A percentile compares a stretch with the other conserved stretches of the same genome.
Evolutionary conservation across 495 filamentous ascomycete genomes (phyloP).

Genomic region (Penicillium silybi): DNA sequence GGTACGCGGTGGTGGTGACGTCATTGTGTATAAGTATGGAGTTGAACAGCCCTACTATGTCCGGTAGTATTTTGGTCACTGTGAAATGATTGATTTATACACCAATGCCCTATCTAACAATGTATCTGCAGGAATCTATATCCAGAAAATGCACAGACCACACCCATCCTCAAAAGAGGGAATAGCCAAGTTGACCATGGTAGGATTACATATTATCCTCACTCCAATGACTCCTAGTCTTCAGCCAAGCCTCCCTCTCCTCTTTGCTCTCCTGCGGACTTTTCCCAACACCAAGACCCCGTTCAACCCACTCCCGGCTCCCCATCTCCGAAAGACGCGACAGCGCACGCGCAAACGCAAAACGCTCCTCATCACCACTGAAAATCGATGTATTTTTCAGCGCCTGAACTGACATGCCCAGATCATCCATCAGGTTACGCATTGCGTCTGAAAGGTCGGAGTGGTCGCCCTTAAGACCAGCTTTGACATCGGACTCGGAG

Average conservation of each 20-base stretch:
- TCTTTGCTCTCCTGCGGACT: slow-evolving; percentile 53
- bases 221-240: slow-evolving; percentile 61
- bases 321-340: slow-evolving; percentile 89
- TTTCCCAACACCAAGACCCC: slow-evolving; percentile 73
- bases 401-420: slow-evolving; percentile 79
- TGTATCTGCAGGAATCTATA: background rate
- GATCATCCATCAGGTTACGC: slow-evolving; percentile 89
- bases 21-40: slow-evolving; percentile 1
- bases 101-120: background rate
- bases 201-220: slow-evolving; percentile 64
- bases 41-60: background rate
- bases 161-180: background rate
- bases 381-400: slow-evolving; percentile 86
- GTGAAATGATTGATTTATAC: background rate
- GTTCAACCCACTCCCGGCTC: slow-evolving; percentile 89
- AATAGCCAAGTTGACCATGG: background rate
- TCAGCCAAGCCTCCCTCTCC: slow-evolving; percentile 62
- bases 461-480: slow-evolving; percentile 39
- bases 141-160: background rate
- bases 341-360: slow-evolving; percentile 89
- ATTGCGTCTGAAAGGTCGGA: slow-evolving; percentile 73
- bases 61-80: background rate
- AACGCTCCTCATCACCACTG: slow-evolving; percentile 91
- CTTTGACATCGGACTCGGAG: slow-evolving; percentile 67
- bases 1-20: slow-evolving; percentile 3